Evolutionary conservation across 345 rosid species (phyloP), one percentile per base, ranked within the genome.

Genomic region (Corymbia maculata): DNA sequence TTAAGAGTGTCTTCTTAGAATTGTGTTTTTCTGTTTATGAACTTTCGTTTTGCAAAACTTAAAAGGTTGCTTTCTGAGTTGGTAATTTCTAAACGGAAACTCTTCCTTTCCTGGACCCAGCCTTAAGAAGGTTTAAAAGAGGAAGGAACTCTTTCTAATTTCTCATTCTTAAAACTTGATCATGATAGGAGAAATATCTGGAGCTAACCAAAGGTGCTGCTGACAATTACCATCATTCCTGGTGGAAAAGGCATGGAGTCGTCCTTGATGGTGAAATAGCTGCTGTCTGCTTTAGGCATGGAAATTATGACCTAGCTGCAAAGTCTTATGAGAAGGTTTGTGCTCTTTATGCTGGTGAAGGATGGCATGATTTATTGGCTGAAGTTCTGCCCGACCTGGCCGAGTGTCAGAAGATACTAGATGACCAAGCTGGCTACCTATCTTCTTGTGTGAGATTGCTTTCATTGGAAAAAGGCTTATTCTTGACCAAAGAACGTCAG

Each of bases 181-280:
- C 91, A 86, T 94, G 93, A 92, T 96, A 97, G 99, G 89, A 94
- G 91, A 97, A 97, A 87, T 98, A 97, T 90, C 95, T 98, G 89
- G 95, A 92, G 88, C 93, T 98, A 87, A 96, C 98, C 49, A 97
- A 96, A 95, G 99, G 98, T 91, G 99, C 99, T 89, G 99, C 99
- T 57, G 94, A 96, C 85, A 97, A 98, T 89, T 98, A 95, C 92
- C 98, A 98, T 93, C 96, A 89, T 86, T 98, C 99, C 85, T 98
- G 99, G 99, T 98, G 99, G 99, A 97, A 95, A 94, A 94, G 99
- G 90, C 99, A 98, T 92, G 99, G 99, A 61, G 99, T 98, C 88
- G 95, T 96, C 91, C 99, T 96, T 87, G 99, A 98, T 91, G 99
- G 99, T 90, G 99, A 98, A 93, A 96, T 97, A 85, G 99, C 99